Evolutionary conservation across 306 rosid species (phyloP), one percentile per base, ranked within the genome.

Genomic region (Acacia confusa): DNA sequence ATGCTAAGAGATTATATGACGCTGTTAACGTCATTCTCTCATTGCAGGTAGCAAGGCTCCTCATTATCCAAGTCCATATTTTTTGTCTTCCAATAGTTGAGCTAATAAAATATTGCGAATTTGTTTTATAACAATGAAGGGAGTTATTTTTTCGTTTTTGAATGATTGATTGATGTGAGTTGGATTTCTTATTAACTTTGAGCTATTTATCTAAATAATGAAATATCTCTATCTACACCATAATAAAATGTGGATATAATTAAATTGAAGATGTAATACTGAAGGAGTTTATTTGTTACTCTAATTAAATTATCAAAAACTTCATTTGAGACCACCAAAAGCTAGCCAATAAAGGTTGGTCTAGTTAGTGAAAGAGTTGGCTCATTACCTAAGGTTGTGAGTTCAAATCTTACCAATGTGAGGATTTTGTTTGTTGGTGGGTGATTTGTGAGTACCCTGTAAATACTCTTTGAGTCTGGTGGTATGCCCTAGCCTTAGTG

Each of bases 11-110:
- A 75, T 74, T 91, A 4, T 90, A 82, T 61, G 92, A 94, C 32
- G 90, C 98, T 69, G 94, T 94, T 68, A 94, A 92, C 78, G 94
- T 94, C 87, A 52, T 90, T 74, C 91, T 94, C 80, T 94, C 97
- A 7, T 83, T 94, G 77, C 98, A 94, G 98, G 97, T 93, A 84
- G 71, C 60, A 81, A 68, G 78, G 64, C 72, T 73, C 78, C 50
- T 82, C 82, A 53, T 66, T 22, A 43, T 67, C 69, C 52, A 45
- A 74, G 45, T 55, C 58, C 20, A 13, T 70, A 75, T 76, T 76
- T 65, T 32, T 32, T 2, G 9, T 34, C 6, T 77, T 45, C 40
- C n/a, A 73, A 74, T 24, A 61, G 45, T 65, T 61, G 43, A 77
- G 79, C 28, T 65, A 85, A 22, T 78, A 60, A 75, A 70, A 15